Base-by-base conservation (phyloP, 1,284 basidiomycete genomes). In the Ustanciosporium gigantosporum region DNA sequence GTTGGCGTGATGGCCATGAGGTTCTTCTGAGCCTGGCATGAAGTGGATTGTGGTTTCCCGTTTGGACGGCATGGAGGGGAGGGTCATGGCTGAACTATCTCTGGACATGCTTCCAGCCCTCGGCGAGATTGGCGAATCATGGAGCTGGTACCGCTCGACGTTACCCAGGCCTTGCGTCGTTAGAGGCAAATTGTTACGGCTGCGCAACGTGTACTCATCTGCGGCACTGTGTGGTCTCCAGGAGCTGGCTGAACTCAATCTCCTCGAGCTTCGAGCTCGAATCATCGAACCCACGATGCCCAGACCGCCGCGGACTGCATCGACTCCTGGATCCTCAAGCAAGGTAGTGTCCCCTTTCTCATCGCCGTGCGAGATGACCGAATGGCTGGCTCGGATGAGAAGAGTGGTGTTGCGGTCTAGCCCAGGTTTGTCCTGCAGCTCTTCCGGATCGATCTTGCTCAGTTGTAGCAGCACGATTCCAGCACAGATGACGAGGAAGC, bases 391-490 rank as follows among this genome's bases (percentile, higher is more conserved):
- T 11, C 69, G 62, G 38, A 77, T 56, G 19, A 77, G 57, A 31
- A 77, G 41, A 15, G 72, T 74, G 8, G 75, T 71, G 25, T 60
- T 52, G 31, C 69, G 64, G 42, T 76, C 74, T 38, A 77, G 17
- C 11, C 71, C 71, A 3, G 61, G 59, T 48, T 72, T 68, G 36
- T 71, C 50, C 46, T 66, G 32, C 41, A 75, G 44, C 35, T 77
- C 67, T 17, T 69, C 52, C 0, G 77, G 72, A 51, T 78, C 73
- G 61, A 79, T 80, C 66, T 96, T 97, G 79, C 91, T 94, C 83
- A 98, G 87, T 79, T 98, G 94, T 8, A 98, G 86, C 57, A 98
- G 86, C 16, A 88, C 90, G 77, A 97, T 96, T 19, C 93, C 92
- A 15, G 90, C 80, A 70, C 79, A 79, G 56, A 91, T 92, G 60